A percentile compares a stretch with the other conserved stretches of the same genome.
Conservation (phyloP, 495 filamentous ascomycete genomes). For the Penicillium fimorum region DNA sequence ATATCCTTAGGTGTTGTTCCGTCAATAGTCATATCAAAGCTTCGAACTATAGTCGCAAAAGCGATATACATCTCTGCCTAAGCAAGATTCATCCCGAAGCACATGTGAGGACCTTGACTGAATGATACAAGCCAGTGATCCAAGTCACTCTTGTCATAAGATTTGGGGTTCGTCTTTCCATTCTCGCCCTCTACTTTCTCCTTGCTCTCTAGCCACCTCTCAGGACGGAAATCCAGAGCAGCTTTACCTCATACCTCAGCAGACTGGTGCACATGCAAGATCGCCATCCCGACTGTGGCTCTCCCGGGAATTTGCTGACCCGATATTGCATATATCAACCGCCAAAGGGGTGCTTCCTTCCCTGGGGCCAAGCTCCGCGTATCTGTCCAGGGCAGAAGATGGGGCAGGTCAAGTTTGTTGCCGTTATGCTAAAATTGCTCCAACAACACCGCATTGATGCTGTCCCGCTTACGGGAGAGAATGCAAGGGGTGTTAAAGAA, state of each 20-base stretch:
- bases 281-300: constrained; percentile 58
- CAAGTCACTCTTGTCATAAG: constrained; percentile 5
- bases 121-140: constrained; percentile 27
- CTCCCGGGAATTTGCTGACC: constrained; percentile 57
- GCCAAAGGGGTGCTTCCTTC: no score
- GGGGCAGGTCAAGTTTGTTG: no score
- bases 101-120: constrained; percentile 23
- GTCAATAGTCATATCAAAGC: constrained; percentile 7
- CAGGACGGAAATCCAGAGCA: constrained; percentile 56
- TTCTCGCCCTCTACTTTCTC: no score
- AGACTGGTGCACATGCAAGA: constrained; percentile 61
- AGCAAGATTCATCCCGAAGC: constrained; percentile 10
- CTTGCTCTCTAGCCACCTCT: constrained; percentile 52
- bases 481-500: no score
- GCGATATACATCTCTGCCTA: constrained; percentile 13
- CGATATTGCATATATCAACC: no score
- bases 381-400: no score
- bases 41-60: constrained; percentile 11
- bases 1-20: constrained; percentile 7
- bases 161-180: no score
- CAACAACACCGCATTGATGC: no score
- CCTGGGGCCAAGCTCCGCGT: no score
- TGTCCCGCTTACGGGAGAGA: no score
- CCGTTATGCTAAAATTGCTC: no score
- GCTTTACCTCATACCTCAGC: constrained; percentile 59